A percentile compares a stretch with the other conserved stretches of the same genome.
Evolutionary conservation across 495 filamentous ascomycete genomes (phyloP).

Genomic region (Penicillium antarcticum): DNA sequence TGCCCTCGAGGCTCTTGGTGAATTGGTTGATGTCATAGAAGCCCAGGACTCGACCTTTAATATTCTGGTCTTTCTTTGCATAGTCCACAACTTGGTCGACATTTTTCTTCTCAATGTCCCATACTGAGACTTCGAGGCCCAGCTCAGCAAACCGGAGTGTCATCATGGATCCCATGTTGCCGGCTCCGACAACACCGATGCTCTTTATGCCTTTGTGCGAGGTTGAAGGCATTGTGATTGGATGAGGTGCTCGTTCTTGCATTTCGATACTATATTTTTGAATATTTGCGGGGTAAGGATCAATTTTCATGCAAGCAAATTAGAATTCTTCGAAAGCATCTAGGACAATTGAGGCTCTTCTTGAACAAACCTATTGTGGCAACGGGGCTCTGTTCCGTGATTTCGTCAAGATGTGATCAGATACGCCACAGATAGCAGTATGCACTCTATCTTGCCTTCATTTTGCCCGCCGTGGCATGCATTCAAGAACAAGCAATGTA

Average conservation of each 20-base stretch:
- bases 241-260: not conserved
- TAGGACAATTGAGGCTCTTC: not conserved
- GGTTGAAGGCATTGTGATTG: conserved; percentile 18
- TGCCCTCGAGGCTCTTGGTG: conserved; percentile 32
- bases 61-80: conserved; percentile 14
- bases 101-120: conserved; percentile 51
- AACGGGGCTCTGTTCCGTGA: conserved; percentile 8
- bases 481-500: not conserved
- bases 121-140: conserved; percentile 57
- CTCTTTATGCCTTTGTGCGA: conserved; percentile 33
- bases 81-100: conserved; percentile 38
- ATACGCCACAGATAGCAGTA: not conserved
- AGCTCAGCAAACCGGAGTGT: conserved; percentile 62
- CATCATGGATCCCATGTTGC: conserved; percentile 67
- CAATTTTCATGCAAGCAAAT: not conserved
- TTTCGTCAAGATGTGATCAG: conserved; percentile 20
- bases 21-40: conserved; percentile 41
- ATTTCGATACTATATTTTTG: not conserved
- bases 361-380: conserved; percentile 15
- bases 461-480: not conserved
- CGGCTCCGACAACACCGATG: conserved; percentile 62
- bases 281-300: not conserved
- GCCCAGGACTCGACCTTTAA: conserved; percentile 32
- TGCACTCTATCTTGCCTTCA: too few relatives aligned
- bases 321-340: not conserved